These are phyloP conservation scores for Scedosporium dehoogii DNA, from an alignment of 2,329 filamentous ascomycete species.

Conservation along the genomic window DNA sequence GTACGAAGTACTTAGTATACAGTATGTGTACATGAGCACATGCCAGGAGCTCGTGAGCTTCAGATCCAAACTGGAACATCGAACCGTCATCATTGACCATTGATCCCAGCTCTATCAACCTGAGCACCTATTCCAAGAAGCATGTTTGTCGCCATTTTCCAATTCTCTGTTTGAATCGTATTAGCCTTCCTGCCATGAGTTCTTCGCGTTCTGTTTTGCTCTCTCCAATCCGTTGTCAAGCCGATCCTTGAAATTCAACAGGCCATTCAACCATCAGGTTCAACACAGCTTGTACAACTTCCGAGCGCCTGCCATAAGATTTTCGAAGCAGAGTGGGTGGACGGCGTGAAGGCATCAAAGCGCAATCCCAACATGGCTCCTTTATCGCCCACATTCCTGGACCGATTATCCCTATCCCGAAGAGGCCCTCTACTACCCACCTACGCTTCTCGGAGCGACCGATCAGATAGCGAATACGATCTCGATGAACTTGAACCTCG, in stretches of 20 bases:
- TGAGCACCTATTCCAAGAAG: too few species aligned
- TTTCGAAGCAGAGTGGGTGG: neutral
- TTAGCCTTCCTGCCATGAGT: too few species aligned
- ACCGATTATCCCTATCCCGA: slow-evolving; percentile 11
- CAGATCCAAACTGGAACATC: neutral
- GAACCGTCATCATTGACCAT: neutral
- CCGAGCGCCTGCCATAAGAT: neutral
- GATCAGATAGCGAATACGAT: slow-evolving; percentile 18
- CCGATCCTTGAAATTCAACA: too few species aligned
- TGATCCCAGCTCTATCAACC: neutral
- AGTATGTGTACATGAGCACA: slow-evolving; percentile 9
- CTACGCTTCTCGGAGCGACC: slow-evolving; percentile 13
- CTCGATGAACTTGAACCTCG: slow-evolving; percentile 29
- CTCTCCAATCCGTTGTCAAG: too few species aligned
- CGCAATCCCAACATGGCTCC: slow-evolving; percentile 8
- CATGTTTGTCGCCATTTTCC: too few species aligned
- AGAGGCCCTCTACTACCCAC: slow-evolving; percentile 17
- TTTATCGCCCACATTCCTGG: slow-evolving; percentile 10
- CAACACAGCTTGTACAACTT: too few species aligned
- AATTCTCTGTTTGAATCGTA: too few species aligned
- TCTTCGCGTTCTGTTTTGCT: too few species aligned
- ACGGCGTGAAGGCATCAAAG: neutral
- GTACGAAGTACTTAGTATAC: neutral
- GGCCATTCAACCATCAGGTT: too few species aligned
- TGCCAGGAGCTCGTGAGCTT: slow-evolving; percentile 12